Evolutionary conservation across 208 protist genomes (phyloP).

Genomic region (Trypanosoma conorhini): DNA sequence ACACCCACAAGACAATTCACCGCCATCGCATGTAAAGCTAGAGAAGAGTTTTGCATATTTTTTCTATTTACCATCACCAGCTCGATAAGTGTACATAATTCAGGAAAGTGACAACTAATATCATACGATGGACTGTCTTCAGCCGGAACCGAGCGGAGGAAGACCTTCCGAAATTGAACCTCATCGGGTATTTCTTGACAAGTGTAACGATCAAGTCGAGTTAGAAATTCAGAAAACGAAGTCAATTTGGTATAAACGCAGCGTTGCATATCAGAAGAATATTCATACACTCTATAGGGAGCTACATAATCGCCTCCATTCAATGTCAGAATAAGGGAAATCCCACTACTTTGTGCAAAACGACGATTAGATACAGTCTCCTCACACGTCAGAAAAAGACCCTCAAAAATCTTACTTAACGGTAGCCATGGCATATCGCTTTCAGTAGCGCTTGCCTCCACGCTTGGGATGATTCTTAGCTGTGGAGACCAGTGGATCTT

Average conservation of each 20-base stretch:
- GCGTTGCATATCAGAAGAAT: constrained; percentile 16
- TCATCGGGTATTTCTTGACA: constrained; percentile 17
- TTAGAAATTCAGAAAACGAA: constrained; percentile 45
- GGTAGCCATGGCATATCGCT: constrained; percentile 51
- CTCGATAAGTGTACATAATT: constrained; percentile 65
- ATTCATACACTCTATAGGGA: constrained; percentile 62
- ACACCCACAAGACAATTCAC: constrained; percentile 91
- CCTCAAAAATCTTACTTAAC: constrained; percentile 76
- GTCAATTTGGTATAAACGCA: constrained; percentile 39
- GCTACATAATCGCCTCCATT: constrained; percentile 47
- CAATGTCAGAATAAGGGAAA: constrained; percentile 71
- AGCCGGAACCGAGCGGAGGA: constrained; percentile 64
- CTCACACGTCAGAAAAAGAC: constrained; percentile 77
- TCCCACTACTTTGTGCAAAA: constrained; percentile 41
- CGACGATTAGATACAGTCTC: constrained; percentile 29
- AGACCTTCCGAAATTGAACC: constrained; percentile 44
- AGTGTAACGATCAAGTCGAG: constrained; percentile 49
- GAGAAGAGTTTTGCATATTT: not conserved
- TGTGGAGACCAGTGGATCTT: constrained; percentile 47
- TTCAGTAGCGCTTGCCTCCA: constrained; percentile 31
- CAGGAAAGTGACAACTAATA: constrained; percentile 67
- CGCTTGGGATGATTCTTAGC: constrained; percentile 18
- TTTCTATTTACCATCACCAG: constrained; percentile 46
- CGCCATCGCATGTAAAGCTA: constrained; percentile 37
- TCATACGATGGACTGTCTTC: constrained; percentile 74